Evolutionary conservation across 2,329 filamentous ascomycete species (phyloP).

Genomic region (Beauveria medogensis): DNA sequence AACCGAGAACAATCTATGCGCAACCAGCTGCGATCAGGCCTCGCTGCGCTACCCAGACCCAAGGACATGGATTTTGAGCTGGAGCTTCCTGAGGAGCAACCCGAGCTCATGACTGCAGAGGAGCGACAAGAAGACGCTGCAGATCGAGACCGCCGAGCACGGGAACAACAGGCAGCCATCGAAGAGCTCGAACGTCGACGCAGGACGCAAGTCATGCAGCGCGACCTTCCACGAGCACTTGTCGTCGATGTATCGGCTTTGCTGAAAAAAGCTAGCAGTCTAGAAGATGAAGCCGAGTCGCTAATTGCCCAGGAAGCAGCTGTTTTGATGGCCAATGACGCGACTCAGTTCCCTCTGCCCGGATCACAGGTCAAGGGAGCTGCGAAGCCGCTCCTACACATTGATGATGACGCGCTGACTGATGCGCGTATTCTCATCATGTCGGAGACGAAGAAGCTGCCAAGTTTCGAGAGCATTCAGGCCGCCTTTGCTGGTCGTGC

Average conservation of each 20-base stretch:
- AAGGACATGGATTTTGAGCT: conserved; percentile 94
- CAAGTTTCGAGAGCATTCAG: conserved; percentile 43
- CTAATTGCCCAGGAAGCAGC: conserved; percentile 72
- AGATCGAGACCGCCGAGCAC: conserved; percentile 71
- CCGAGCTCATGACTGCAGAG: conserved; percentile 44
- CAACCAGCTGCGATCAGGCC: conserved; percentile 58
- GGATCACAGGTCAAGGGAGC: conserved; percentile 57
- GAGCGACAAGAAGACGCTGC: conserved; percentile 54
- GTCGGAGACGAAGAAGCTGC: conserved; percentile 52
- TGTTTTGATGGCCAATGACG: conserved; percentile 74
- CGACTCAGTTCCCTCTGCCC: conserved; percentile 63
- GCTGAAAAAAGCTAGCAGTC: conserved; percentile 51
- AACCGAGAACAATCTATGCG: conserved; percentile 61
- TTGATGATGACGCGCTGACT: conserved; percentile 65
- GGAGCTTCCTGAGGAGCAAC: conserved; percentile 76
- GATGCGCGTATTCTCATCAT: conserved; percentile 71
- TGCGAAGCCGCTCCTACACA: conserved; percentile 48
- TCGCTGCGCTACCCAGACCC: conserved; percentile 82
- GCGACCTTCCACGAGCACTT: conserved; percentile 67
- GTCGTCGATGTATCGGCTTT: conserved; percentile 63
- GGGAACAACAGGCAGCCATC: conserved; percentile 60
- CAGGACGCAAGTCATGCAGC: conserved; percentile 87
- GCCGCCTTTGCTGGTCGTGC: conserved; percentile 45
- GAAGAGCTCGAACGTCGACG: conserved; percentile 74
- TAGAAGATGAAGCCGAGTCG: conserved; percentile 56